Base-by-base conservation (phyloP, 805 yeast species). In the Metschnikowia rubicola region DNA sequence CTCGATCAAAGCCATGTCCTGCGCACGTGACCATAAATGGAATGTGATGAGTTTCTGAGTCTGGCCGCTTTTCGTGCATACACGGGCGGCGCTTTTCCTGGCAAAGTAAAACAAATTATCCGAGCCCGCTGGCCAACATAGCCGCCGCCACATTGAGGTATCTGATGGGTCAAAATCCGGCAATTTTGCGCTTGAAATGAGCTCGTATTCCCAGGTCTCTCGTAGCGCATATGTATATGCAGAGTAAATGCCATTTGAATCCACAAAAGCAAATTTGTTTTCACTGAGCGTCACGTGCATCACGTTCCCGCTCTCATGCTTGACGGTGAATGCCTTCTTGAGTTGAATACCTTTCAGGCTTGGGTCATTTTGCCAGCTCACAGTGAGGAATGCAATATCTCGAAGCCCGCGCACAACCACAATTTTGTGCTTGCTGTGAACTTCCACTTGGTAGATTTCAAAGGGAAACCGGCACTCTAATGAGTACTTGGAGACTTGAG, bases 1-100 rank as follows among this genome's bases (percentile, higher is more conserved):
- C 9, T 48, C 45, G 8, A 42, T 35, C 8, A 32, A 29, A 13
- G 32, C 47, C 9, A 46, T 33, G 41, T 55, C 58, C 30, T 49
- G 57, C 19, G 46, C 39, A 2, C 41, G 52, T n/a, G 57, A 52
- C 57, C 57, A 55, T 34, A 21, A 34, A 29, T 47, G 53, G 17
- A 53, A 50, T 28, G 51, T 39, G 35, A 54, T 40, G 36, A 50
- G 41, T 36, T 43, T 53, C 21, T 31, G 39, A 19, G 37, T 37
- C 6, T n/a, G 9, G 4, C 43, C 30, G 10, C 30, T 29, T 10
- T 37, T 33, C 28, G 34, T 26, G 29, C 36, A 10, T 28, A 46
- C 29, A 9, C 41, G 39, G 19, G 32, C 11, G n/a, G 41, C 48
- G 17, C 52, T 39, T 37, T 45, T 53, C 10, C 56, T 37, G n/a